Evolutionary conservation across 2,329 filamentous ascomycete genomes (phyloP).

Genomic region (Verticillium nonalfalfae): DNA sequence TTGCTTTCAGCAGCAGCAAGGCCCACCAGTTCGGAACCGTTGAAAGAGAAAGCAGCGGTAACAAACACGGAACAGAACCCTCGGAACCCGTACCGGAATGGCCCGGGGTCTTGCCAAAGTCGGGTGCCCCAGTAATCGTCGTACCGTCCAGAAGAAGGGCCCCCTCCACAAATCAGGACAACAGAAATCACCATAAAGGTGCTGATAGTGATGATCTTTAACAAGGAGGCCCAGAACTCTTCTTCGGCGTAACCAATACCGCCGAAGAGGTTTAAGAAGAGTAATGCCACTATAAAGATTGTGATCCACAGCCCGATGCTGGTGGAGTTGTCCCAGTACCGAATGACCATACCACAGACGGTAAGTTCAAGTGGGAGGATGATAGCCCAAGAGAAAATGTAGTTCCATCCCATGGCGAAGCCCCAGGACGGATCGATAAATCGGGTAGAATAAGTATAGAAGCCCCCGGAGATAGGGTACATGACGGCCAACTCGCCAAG

Average conservation of each 20-base stretch:
- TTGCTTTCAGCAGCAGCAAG: constrained; percentile 65
- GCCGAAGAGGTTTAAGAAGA: constrained; percentile 38
- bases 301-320: constrained; percentile 47
- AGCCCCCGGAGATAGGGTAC: constrained; percentile 51
- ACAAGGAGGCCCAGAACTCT: constrained; percentile 45
- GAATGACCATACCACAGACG: constrained; percentile 40
- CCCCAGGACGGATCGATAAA: constrained; percentile 53
- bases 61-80: constrained; percentile 68
- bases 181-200: constrained; percentile 60
- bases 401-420: constrained; percentile 44
- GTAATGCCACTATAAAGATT: constrained; percentile 40
- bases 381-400: constrained; percentile 39
- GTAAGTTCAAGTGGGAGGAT: constrained; percentile 41
- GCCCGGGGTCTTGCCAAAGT: constrained; percentile 42
- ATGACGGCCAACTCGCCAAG: constrained; percentile 51
- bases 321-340: constrained; percentile 35
- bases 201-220: constrained; percentile 40
- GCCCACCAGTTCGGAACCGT: constrained; percentile 69
- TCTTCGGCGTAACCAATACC: constrained; percentile 46
- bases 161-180: constrained; percentile 53
- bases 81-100: constrained; percentile 68
- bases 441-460: constrained; percentile 48
- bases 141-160: constrained; percentile 41
- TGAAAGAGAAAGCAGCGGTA: constrained; percentile 67
- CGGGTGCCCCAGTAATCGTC: constrained; percentile 41